A percentile compares a stretch with the other conserved stretches of the same genome.
Evolutionary conservation across 148 eudicot species (phyloP).

Genomic region (Oxyria digyna): DNA sequence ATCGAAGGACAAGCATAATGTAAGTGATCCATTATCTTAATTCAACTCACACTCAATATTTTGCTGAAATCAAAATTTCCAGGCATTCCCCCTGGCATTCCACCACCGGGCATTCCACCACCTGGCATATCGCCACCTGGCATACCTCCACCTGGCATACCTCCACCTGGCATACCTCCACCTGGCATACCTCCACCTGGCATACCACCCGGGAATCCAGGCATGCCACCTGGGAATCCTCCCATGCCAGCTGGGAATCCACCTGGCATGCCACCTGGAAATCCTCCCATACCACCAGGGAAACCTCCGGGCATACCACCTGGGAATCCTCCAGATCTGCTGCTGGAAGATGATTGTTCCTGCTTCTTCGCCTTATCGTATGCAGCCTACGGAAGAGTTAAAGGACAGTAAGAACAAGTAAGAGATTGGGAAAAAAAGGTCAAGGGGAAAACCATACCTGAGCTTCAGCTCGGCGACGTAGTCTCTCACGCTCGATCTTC

Average conservation of each 20-base stretch:
- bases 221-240: constrained; percentile 69
- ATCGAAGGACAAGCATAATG: neutral
- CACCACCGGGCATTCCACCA: constrained; percentile 49
- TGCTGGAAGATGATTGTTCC: constrained; percentile 67
- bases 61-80: constrained; percentile 75
- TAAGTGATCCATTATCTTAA: neutral
- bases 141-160: constrained; percentile 45
- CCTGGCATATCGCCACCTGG: constrained; percentile 50
- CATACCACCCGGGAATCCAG: constrained; percentile 40
- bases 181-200: constrained; percentile 19
- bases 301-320: constrained; percentile 24
- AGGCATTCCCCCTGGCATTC: constrained; percentile 78
- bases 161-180: constrained; percentile 66
- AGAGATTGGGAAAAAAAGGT: neutral
- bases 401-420: neutral
- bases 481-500: constrained; percentile 47
- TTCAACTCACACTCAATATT: constrained; percentile 65
- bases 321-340: constrained; percentile 58
- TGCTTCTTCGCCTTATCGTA: constrained; percentile 85
- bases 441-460: constrained; percentile 26
- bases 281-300: constrained; percentile 30
- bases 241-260: constrained; percentile 51
- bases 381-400: constrained; percentile 47
- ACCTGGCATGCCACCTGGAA: constrained; percentile 61
- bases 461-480: constrained; percentile 56